These are phyloP conservation scores for Dillenia turbinata DNA, from an alignment of 164 flowering plant species.

Conservation along the genomic window DNA sequence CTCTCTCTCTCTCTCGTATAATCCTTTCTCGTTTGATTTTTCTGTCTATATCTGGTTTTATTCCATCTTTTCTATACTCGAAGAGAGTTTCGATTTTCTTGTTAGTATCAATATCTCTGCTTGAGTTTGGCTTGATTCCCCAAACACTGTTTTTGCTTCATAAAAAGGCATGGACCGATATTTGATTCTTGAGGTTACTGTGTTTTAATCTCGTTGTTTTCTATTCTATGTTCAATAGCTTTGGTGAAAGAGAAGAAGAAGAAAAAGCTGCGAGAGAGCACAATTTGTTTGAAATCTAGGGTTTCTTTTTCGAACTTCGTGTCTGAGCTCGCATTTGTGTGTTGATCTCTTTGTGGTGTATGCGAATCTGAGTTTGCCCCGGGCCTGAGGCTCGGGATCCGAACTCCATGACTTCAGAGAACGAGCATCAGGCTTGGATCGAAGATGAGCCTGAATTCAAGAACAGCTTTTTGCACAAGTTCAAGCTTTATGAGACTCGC, in stretches of 20 bases:
- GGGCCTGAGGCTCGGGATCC: slow-evolving; percentile 54
- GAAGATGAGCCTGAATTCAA: slow-evolving; percentile 15
- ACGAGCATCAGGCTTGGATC: slow-evolving; percentile 24
- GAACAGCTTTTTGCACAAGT: slow-evolving; percentile 57
- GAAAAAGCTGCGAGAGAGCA: slow-evolving; percentile 10
- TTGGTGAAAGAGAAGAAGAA: slow-evolving; percentile 11
- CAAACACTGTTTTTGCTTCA: too few relatives aligned
- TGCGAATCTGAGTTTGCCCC: slow-evolving; percentile 31
- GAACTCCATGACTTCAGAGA: slow-evolving; percentile 42
- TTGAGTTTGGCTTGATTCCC: not conserved
- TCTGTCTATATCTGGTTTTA: too few relatives aligned
- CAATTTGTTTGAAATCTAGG: slow-evolving; percentile 49
- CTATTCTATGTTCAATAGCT: not conserved
- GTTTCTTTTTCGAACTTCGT: slow-evolving; percentile 3
- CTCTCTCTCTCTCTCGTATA: too few relatives aligned
- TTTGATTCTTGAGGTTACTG: too few relatives aligned
- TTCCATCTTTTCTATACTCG: not conserved
- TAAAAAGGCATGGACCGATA: too few relatives aligned
- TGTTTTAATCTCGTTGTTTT: not conserved
- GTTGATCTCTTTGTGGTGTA: slow-evolving; percentile 17
- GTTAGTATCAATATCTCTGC: not conserved
- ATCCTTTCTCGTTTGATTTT: too few relatives aligned
- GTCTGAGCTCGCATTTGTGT: not conserved
- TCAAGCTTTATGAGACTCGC: slow-evolving; percentile 85
- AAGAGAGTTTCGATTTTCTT: slow-evolving; percentile 1